Base-by-base conservation (phyloP, 1,139 yeast genomes). In the Yamadazyma conglobata region DNA sequence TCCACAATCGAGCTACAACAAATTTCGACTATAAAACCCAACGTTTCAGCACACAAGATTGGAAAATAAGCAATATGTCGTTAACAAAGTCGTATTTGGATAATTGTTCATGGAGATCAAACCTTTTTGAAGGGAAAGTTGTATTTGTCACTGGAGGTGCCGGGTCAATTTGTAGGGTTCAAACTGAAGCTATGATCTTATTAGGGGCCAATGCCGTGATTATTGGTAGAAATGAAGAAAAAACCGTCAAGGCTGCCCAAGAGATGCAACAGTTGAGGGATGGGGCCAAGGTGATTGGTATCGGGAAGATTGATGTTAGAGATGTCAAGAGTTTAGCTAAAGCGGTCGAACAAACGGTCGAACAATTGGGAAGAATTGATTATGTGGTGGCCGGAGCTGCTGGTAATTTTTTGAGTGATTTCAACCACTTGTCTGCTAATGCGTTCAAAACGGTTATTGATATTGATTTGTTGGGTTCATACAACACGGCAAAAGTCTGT, bases 101-200 rank as follows among this genome's bases (percentile, higher is more conserved):
- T 12, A 46, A 44, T 28, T 45, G 61, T 11, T 41, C 52, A 16
- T 67, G 70, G 72, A 80, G 79, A 45, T 73, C 80, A 1, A 83
- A 76, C 43, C 49, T 87, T 25, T 88, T 87, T 62, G 69, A 76
- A 36, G 93, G 85, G 12, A 89, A 89, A 54, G 96, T 87, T 2
- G 94, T 78, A 10, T 85, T 88, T 47, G 86, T 88, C 34, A 89
- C 98, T 1, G 98, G 98, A 6, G 97, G 97, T 13, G 94, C 96
- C 2, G 97, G 97, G 10, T 79, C 95, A 16, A 89, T 89, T 31
- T 89, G 96, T 57, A 70, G 94, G 34, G 94, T 83, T 8, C 96
- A 89, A 56, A 77, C 86, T 1, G 95, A 86, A 53, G 95, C 96
- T 0, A 41, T 89, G 58, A 83, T 88, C 5, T 59, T 78, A 11